Base-by-base conservation (phyloP, 768 basidiomycete genomes). In the Leccinum longicurvipes region DNA sequence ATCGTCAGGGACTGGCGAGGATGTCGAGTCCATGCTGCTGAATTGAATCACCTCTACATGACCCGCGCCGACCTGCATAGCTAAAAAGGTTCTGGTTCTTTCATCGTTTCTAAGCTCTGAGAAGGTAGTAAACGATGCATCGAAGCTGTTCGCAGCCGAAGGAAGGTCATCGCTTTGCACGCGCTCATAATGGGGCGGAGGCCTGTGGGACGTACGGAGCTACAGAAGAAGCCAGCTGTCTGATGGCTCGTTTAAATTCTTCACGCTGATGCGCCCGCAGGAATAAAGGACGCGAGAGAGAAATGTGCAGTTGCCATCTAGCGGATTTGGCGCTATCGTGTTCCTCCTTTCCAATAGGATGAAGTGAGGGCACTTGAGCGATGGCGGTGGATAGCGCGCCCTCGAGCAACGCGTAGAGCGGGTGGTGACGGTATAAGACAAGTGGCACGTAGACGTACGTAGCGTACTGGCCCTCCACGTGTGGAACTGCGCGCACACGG, bases 401-500 rank as follows among this genome's bases (percentile, higher is more conserved):
- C 54, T 74, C 67, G 24, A 89, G 59, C 12, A 84, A 59, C 24
- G 72, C 70, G 58, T 75, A 72, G 46, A 91, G 71, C 14, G 72
- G 60, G 19, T 80, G 77, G 29, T 63, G 67, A 36, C 66, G 74
- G 47, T 73, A 70, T 27, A 87, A 60, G 51, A 67, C 60, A 65
- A 95, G 64, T 0, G 86, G 81, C 11, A 92, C 75, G 66, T 88
- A 95, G 51, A 94, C 79, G 73, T 95, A 83, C 4, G 87, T 77
- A 1, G 86, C 84, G 67, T 83, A 95, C 65, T 95, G 93, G 0
- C 95, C 95, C 12, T 92, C 88, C 4, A 93, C 84, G 66, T 92
- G 91, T 2, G 92, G 91, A 1, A 76, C 77, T 0, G 84, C 77
- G 28, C 95, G 83, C 47, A 76, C 76, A 28, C 94, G 82, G 14